A percentile compares a stretch with the other conserved stretches of the same genome.
phyloP scores from a whole-genome alignment of 2,329 filamentous ascomycete species.

The Penicillium capsulatum region DNA sequence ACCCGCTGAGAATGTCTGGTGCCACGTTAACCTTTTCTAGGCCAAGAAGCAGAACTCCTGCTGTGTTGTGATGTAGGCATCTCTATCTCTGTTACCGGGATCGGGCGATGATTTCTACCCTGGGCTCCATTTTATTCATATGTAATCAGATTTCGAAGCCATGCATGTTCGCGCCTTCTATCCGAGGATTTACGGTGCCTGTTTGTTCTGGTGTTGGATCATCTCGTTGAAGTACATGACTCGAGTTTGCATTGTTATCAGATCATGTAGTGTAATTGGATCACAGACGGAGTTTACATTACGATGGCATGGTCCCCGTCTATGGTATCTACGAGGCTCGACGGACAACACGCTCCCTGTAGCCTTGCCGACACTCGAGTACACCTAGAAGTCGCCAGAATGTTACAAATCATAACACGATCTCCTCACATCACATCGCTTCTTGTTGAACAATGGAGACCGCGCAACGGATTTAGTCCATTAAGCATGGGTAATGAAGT shows the following conservation, averaged over 20 bases:
- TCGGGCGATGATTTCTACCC: conserved; percentile 2
- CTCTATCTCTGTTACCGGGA: neutral
- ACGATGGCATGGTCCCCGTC: no score
- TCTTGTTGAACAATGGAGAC: no score
- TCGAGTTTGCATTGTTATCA: conserved; percentile 4
- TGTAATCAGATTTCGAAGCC: conserved; percentile 14
- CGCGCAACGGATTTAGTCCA: no score
- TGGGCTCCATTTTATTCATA: conserved; percentile 11
- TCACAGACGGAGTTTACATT: no score
- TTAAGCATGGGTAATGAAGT: no score
- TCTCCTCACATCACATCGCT: no score
- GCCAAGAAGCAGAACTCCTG: conserved; percentile 79
- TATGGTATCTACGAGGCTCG: no score
- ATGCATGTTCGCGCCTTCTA: conserved; percentile 7
- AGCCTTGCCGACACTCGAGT: no score
- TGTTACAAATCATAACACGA: no score
- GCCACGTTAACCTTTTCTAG: conserved; percentile 33
- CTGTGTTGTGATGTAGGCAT: conserved; percentile 61
- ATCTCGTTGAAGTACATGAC: conserved; percentile 2
- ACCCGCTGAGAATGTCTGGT: neutral
- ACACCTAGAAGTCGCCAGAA: no score
- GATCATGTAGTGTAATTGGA: no score
- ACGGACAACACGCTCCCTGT: no score
- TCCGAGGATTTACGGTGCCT: conserved; percentile 7
- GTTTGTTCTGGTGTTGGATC: neutral